Evolutionary conservation across 768 basidiomycete genomes (phyloP), one percentile per base, ranked within the genome.

Genomic region (Guyanaporus albipodus): DNA sequence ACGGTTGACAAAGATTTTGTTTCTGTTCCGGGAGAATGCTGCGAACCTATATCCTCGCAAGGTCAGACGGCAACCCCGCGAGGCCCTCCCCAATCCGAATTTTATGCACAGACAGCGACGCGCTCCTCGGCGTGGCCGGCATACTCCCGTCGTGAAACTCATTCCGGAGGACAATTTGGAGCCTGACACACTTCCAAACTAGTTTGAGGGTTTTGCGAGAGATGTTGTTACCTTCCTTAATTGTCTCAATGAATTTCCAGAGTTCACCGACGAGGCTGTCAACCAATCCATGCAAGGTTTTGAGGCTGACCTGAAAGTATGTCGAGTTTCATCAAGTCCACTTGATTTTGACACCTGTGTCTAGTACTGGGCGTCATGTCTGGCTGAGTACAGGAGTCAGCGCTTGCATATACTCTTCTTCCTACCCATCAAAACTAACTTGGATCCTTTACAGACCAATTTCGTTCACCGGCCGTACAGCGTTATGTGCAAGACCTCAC

Each of bases 331-430:
- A 12, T 14, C 27, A 18, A 17, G 18, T 39, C 28, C 21, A 26
- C 38, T 35, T 47, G 8, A 31, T 45, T 21, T 54, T 48, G 33
- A 50, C 49, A 39, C 32, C 11, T 34, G 39, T 44, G 23, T 49
- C 43, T 52, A 76, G 75, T 79, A 79, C 50, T 78, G 76, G 76
- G 70, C 77, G 19, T 77, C 73, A 6, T 76, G 76, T 56, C 55
- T 78, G 44, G 57, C 63, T 32, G 68, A 69, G 27, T 78, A 77
- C 52, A 68, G 73, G 62, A 67, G 77, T 71, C 33, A 55, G 44
- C 44, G 35, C 26, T 45, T 28, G 27, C 27, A 28, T 28, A 26
- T 32, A 14, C n/a, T 39, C 24, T 38, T 22, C 18, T 24, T 2
- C n/a, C 27, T n/a, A 15, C 19, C 29, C 35, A 27, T 40, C 15